phyloP scores from a whole-genome alignment of 202 grass and related monocot genomes.

The Saccharum hybrid region DNA sequence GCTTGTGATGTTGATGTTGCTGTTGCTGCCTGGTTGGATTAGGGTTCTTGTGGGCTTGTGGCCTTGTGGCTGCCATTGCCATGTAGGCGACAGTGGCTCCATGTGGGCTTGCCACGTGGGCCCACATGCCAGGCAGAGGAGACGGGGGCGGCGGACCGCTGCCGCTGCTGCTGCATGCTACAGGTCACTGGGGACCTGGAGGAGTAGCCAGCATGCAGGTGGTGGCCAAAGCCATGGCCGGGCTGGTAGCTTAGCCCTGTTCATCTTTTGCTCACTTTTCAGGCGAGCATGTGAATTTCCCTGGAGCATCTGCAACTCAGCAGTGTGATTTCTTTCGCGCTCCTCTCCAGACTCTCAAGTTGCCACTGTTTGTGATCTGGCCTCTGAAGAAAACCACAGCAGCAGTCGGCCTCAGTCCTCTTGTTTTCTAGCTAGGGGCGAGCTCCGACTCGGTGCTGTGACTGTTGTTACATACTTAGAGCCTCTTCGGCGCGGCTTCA shows the following conservation, averaged over 20 bases:
- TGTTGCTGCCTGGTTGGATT: slow-evolving; percentile 33
- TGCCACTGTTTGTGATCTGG: slow-evolving; percentile 7
- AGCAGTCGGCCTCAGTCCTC: not conserved
- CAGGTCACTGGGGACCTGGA: slow-evolving; percentile 47
- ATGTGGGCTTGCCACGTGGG: slow-evolving; percentile 25
- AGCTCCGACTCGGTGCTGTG: not conserved
- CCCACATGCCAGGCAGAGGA: slow-evolving; percentile 28
- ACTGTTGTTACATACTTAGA: slow-evolving; percentile 1
- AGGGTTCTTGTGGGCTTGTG: slow-evolving; percentile 11
- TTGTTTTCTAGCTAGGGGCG: slow-evolving; percentile 17
- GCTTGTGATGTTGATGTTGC: not conserved
- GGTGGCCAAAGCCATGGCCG: not conserved
- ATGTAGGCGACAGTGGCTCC: slow-evolving; percentile 32
- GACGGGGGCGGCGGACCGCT: not conserved
- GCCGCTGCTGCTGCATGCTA: not conserved
- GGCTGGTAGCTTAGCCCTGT: slow-evolving; percentile 2
- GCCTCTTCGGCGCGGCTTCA: no score
- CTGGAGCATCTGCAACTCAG: slow-evolving; percentile 20
- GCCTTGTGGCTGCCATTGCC: not conserved
- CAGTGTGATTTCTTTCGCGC: slow-evolving; percentile 20
- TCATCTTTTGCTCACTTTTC: slow-evolving; percentile 51
- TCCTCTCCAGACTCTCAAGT: slow-evolving; percentile 33
- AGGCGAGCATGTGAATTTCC: slow-evolving; percentile 53
- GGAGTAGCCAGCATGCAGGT: not conserved
- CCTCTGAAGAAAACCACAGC: not conserved